Evolutionary conservation across 2,329 filamentous ascomycete genomes (phyloP).

Genomic region (Diaporthe vexans): DNA sequence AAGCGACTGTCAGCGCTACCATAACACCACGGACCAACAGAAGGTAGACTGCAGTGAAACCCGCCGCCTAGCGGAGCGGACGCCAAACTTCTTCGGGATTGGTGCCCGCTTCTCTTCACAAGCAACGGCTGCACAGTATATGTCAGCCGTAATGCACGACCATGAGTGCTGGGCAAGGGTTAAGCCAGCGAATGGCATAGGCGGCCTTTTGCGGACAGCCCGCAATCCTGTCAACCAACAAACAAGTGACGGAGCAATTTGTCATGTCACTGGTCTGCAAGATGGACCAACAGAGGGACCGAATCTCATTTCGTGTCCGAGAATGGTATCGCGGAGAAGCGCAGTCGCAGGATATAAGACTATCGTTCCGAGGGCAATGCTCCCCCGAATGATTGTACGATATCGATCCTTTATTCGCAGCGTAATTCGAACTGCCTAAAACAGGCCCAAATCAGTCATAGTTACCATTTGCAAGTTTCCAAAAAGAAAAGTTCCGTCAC

Average conservation of each 20-base stretch:
- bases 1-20: background rate
- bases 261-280: background rate
- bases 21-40: background rate
- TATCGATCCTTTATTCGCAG: background rate
- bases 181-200: background rate
- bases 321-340: background rate
- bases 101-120: conserved; percentile 17
- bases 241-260: background rate
- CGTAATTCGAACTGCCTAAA: background rate
- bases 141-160: background rate
- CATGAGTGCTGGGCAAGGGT: background rate
- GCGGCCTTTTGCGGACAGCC: background rate
- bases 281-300: background rate
- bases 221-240: background rate
- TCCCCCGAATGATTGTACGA: background rate
- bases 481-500: background rate
- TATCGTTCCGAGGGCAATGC: background rate
- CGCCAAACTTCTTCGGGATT: conserved; percentile 13
- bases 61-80: background rate
- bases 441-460: background rate
- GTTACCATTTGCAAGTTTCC: background rate
- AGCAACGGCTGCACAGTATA: background rate
- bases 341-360: conserved; percentile 4
- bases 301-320: background rate
- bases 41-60: background rate